Base-by-base conservation (phyloP, 306 rosid species). In the Herpetospermum pedunculosum region DNA sequence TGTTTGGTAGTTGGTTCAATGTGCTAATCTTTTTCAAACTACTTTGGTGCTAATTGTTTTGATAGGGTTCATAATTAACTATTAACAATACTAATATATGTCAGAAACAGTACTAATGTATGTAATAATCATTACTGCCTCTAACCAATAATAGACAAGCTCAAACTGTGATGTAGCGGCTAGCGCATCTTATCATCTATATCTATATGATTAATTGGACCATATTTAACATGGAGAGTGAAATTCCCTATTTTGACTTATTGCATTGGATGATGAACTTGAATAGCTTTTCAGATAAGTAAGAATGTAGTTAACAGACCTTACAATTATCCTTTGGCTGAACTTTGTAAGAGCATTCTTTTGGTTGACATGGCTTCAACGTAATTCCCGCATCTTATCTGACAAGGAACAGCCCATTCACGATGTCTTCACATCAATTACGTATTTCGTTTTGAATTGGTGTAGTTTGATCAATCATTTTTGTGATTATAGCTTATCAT, bases 11-110 rank as follows among this genome's bases (percentile, higher is more conserved):
- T 15, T 14, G 10, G 34, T 28, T 44, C 15, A 44, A 44, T 28
- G 16, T 26, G 25, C 25, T 69, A 25, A 15, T 28, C 26, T 6
- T 41, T 69, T 26, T 15, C 55, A 14, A 15, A 69, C 21, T 44
- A 44, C 73, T 69, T 21, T 40, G 46, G 9, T 65, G 72, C 49
- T 25, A 55, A 69, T 69, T 41, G 32, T 63, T 63, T 63, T 63
- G 68, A 35, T 35, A 8, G 70, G 26, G 70, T 35, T 32, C 12
- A 18, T 30, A 34, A 32, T 60, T 30, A 15, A 32, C 10, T 60
- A 5, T 15, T 60, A 32, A 28, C 19, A 30, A 60, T 60, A 60
- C 43, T 60, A 60, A n/a, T 16, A 15, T 32, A 29, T 60, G 41
- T 8, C 18, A 18, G 41, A 30, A 60, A 32, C n/a, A n/a, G n/a